Conservation (phyloP, 148 eudicot species). For the Heliamphora exappendiculata region DNA sequence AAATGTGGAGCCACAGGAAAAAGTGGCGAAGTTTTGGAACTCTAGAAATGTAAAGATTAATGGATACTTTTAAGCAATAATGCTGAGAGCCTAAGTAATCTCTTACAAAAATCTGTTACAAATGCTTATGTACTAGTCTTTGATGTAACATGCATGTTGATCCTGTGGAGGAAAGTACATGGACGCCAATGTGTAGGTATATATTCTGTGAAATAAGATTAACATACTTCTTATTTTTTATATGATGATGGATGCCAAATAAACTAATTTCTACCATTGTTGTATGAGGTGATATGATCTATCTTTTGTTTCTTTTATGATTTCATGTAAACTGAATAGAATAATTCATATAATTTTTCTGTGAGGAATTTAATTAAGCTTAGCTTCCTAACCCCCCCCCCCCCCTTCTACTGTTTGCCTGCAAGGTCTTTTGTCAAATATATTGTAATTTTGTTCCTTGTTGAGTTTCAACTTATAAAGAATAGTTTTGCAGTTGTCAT, state of each 20-base stretch:
- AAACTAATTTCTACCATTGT: neutral
- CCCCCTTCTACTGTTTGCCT: neutral
- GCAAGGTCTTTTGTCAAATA: neutral
- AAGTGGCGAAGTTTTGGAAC: neutral
- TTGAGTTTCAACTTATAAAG: neutral
- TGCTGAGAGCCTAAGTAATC: neutral
- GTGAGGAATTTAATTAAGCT: neutral
- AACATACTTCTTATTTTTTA: neutral
- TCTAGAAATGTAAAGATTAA: neutral
- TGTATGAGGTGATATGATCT: neutral
- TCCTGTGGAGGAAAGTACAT: neutral
- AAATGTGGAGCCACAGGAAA: neutral
- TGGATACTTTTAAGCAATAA: too few relatives aligned
- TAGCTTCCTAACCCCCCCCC: neutral
- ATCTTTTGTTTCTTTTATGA: neutral
- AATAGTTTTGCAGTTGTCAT: slow-evolving; percentile 63
- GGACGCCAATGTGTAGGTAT: neutral
- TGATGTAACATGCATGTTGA: neutral
- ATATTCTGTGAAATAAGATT: neutral
- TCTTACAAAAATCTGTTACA: neutral
- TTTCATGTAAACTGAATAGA: neutral
- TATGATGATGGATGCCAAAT: neutral
- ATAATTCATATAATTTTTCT: neutral
- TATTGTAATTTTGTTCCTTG: neutral
- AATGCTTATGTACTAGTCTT: too few relatives aligned